Evolutionary conservation across 2,329 filamentous ascomycete genomes (phyloP).

Genomic region (Scleromitrula shiraiana): DNA sequence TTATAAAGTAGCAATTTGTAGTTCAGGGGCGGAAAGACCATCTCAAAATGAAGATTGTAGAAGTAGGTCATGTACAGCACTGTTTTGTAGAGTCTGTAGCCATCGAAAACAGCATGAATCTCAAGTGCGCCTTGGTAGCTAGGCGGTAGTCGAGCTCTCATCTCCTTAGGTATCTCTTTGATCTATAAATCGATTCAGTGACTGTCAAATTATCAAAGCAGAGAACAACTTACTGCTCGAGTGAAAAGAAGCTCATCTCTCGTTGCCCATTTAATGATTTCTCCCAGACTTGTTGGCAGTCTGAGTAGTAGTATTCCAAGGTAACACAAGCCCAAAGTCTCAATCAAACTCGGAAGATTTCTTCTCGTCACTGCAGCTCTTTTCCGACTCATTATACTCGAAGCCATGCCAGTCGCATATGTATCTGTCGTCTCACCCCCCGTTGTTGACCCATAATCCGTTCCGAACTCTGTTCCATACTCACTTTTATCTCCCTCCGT

Average conservation of each 20-base stretch:
- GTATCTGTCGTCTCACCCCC: constrained; percentile 31
- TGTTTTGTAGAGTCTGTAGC: constrained; percentile 54
- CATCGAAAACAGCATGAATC: constrained; percentile 37
- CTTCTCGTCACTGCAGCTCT: constrained; percentile 12
- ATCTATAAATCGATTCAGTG: constrained; percentile 35
- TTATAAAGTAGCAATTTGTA: constrained; percentile 58
- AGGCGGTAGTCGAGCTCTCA: constrained; percentile 56
- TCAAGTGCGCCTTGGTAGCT: constrained; percentile 54
- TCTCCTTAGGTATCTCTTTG: constrained; percentile 51
- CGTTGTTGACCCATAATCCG: constrained; percentile 32
- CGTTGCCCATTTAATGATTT: constrained; percentile 62
- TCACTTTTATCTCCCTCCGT: constrained; percentile 30
- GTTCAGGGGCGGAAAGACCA: constrained; percentile 68
- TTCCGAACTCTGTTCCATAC: constrained; percentile 31
- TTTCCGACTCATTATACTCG: constrained; percentile 36
- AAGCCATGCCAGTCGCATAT: constrained; percentile 32
- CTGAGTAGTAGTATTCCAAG: constrained; percentile 67
- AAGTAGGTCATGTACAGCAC: constrained; percentile 55
- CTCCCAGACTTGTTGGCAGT: constrained; percentile 66
- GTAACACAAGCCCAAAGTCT: constrained; percentile 74
- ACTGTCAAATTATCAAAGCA: background rate
- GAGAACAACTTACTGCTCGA: constrained; percentile 45
- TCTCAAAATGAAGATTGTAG: constrained; percentile 59
- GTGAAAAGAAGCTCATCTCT: constrained; percentile 64
- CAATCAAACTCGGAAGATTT: constrained; percentile 57